Evolutionary conservation across 2,329 filamentous ascomycete genomes (phyloP).

Genomic region (Bipolaris zeicola): DNA sequence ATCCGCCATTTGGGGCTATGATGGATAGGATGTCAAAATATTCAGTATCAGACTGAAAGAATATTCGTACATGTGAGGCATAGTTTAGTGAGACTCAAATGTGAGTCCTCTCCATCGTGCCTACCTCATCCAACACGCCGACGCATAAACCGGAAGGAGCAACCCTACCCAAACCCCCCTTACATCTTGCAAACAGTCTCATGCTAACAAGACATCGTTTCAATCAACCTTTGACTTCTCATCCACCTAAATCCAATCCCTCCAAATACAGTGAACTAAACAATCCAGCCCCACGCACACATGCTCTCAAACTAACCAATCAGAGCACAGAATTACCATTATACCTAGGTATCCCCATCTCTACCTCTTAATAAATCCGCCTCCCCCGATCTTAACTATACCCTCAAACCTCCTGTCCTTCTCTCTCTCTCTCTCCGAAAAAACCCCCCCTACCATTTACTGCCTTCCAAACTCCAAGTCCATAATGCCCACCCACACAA

Average conservation of each 20-base stretch:
- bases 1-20: slow-evolving; percentile 18
- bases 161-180: slow-evolving; percentile 4
- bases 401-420: no score
- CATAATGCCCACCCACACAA: slow-evolving; percentile 40
- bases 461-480: no score
- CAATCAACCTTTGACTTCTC: neutral
- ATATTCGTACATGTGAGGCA: slow-evolving; percentile 3
- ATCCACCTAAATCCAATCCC: neutral
- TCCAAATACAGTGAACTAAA: neutral
- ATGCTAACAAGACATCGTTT: neutral
- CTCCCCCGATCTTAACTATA: neutral
- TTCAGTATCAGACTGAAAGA: neutral
- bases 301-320: slow-evolving; percentile 34
- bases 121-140: slow-evolving; percentile 19
- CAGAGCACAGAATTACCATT: slow-evolving; percentile 10
- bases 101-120: slow-evolving; percentile 23
- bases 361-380: neutral
- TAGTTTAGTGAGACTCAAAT: neutral
- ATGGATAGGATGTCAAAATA: neutral
- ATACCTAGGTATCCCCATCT: neutral
- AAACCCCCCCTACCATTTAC: no score
- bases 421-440: no score
- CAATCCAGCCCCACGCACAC: neutral
- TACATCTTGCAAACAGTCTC: neutral
- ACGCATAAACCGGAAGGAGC: slow-evolving; percentile 19